phyloP scores from a whole-genome alignment of 495 filamentous ascomycete genomes.

The Choiromyces venosus region DNA sequence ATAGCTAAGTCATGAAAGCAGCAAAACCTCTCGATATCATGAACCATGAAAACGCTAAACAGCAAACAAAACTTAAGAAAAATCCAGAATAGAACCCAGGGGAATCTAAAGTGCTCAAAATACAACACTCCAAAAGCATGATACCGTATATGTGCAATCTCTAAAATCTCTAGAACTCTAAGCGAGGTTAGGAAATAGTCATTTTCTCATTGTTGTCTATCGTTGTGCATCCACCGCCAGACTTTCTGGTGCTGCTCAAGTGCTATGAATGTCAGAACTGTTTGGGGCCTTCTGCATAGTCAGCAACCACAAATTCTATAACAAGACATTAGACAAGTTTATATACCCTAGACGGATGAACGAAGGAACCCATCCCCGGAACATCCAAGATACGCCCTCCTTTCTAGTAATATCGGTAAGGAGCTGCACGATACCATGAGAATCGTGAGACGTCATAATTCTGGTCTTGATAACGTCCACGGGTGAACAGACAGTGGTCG shows the following conservation, averaged over 20 bases:
- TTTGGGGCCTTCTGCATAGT: constrained; percentile 60
- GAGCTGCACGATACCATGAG: constrained; percentile 55
- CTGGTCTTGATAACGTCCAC: constrained; percentile 97
- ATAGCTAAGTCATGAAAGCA: background rate
- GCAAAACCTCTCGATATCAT: background rate
- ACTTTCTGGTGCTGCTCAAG: constrained; percentile 82
- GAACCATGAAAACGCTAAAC: background rate
- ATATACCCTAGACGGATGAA: constrained; percentile 75
- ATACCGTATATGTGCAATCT: constrained; percentile 12
- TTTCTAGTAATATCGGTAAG: constrained; percentile 64
- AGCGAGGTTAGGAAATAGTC: constrained; percentile 6
- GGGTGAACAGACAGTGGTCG: constrained; percentile 89
- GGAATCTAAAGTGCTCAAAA: background rate
- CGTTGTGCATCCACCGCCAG: constrained; percentile 45
- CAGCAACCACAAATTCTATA: constrained; percentile 3
- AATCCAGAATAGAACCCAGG: background rate
- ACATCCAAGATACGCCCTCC: constrained; percentile 86
- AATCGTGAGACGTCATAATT: constrained; percentile 71
- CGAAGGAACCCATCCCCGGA: constrained; percentile 95
- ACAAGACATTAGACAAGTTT: constrained; percentile 6
- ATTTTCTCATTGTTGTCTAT: constrained; percentile 16
- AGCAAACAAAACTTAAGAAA: background rate
- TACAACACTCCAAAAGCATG: background rate
- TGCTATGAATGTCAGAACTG: constrained; percentile 90
- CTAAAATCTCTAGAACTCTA: constrained; percentile 18